Conservation (phyloP, 805 yeast species). For the Wickerhamiella lipophila region DNA sequence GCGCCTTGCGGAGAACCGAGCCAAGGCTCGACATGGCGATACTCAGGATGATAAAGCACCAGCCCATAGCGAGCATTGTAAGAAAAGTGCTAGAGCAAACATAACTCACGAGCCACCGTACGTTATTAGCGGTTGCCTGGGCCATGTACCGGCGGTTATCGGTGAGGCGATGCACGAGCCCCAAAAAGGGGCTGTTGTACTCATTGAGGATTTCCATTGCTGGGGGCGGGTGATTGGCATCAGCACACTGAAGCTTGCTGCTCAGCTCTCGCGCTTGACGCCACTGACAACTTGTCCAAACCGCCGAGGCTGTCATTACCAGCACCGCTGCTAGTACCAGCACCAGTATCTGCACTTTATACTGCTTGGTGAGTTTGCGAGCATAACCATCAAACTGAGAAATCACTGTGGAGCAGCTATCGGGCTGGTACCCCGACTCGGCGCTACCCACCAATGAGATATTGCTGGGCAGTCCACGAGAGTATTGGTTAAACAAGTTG, state of each 20-base stretch:
- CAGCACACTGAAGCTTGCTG: constrained; percentile 12
- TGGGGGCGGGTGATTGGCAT: not conserved
- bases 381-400: not conserved
- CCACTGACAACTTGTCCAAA: constrained; percentile 14
- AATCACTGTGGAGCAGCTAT: constrained; percentile 1
- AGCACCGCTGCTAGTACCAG: constrained; percentile 13
- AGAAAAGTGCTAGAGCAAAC: not conserved
- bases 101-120: constrained; percentile 10
- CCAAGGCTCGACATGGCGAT: constrained; percentile 1
- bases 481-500: constrained; percentile 1
- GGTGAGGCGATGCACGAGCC: not conserved
- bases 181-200: not conserved
- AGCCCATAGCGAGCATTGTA: not conserved
- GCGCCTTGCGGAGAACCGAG: not conserved
- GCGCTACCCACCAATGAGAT: not conserved
- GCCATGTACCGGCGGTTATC: not conserved
- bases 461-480: constrained; percentile 8
- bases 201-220: not conserved
- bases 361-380: constrained; percentile 7
- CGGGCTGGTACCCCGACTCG: not conserved
- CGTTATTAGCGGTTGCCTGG: not conserved
- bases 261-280: constrained; percentile 8
- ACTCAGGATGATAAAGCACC: constrained; percentile 13
- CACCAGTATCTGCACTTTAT: constrained; percentile 6
- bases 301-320: constrained; percentile 7